Base-by-base conservation (phyloP, 2,329 filamentous ascomycete genomes). In the Colletotrichum costaricense region DNA sequence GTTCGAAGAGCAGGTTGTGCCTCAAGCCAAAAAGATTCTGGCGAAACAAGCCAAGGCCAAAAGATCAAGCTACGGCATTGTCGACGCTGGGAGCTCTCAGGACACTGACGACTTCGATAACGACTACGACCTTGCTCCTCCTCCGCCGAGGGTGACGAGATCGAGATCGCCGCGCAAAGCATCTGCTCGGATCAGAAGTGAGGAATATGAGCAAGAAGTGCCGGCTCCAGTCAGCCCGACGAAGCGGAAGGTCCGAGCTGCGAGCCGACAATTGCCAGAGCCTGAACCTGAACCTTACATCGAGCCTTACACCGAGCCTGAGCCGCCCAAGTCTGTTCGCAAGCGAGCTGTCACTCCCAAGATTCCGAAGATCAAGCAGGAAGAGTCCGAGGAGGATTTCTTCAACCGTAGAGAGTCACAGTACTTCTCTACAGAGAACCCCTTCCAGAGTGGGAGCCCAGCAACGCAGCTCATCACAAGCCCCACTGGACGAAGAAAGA, bases 401-500 rank as follows among this genome's bases (percentile, higher is more conserved):
- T 84, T 84, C 76, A 75, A 68, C 57, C 70, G 65, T 78, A 82
- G 73, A 79, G 80, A 14, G 81, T 82, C 24, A 80, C 81, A 26
- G 83, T 93, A 88, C 78, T 92, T 93, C 38, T 98, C 98, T 82
- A 95, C 93, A 1, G 89, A 92, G 67, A 98, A 98, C 78, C 95
- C 96, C 0, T 98, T 98, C 80, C 96, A 98, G 81, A 94, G 93
- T 79, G 93, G 95, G 54, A 93, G 92, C 81, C 93, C 94, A 11
- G 92, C 94, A 2, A 82, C 88, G 6, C 80, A 84, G n/a, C 81
- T 82, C 1, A 82, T 87, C 33, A 86, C 85, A 80, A 85, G 86
- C 33, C 84, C 88, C 26, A 84, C 80, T 76, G 83, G 84, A 72
- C 87, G 88, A 55, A 85, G 89, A 75, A 86, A 86, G 77, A 87